Conservation (phyloP, 2,329 filamentous ascomycete genomes). For the Neonectria neomacrospora region DNA sequence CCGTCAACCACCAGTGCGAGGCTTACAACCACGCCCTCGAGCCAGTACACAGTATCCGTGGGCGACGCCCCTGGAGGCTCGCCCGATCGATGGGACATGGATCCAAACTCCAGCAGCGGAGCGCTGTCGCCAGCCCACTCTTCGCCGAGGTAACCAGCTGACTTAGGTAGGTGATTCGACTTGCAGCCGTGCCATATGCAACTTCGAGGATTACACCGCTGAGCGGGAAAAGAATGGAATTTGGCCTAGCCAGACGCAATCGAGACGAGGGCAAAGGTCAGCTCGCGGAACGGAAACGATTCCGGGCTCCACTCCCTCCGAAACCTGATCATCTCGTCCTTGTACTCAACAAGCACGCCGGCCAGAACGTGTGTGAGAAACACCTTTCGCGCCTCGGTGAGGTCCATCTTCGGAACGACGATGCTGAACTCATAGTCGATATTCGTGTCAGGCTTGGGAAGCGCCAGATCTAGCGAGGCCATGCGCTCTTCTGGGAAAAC, state of each 20-base stretch:
- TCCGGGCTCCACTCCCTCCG: constrained; percentile 30
- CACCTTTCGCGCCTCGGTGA: not conserved
- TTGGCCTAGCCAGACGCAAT: constrained; percentile 24
- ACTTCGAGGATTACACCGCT: not conserved
- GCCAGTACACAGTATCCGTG: constrained; percentile 30
- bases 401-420: not conserved
- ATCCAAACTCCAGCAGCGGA: constrained; percentile 19
- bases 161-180: not conserved
- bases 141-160: constrained; percentile 2
- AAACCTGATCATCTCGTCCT: constrained; percentile 21
- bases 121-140: constrained; percentile 5
- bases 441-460: constrained; percentile 3
- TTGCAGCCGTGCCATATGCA: too few species aligned
- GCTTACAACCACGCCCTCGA: constrained; percentile 24
- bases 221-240: constrained; percentile 10
- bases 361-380: constrained; percentile 25
- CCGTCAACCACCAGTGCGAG: constrained; percentile 27
- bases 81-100: constrained; percentile 20
- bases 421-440: not conserved
- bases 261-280: constrained; percentile 31
- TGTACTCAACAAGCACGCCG: constrained; percentile 14
- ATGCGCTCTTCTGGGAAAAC: constrained; percentile 27
- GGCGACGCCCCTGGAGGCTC: constrained; percentile 20
- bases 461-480: constrained; percentile 26
- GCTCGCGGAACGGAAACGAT: constrained; percentile 36